These are phyloP conservation scores for Coemansia sp. DNA, from an alignment of 371 early-diverging fungal genomes.

Conservation along the genomic window DNA sequence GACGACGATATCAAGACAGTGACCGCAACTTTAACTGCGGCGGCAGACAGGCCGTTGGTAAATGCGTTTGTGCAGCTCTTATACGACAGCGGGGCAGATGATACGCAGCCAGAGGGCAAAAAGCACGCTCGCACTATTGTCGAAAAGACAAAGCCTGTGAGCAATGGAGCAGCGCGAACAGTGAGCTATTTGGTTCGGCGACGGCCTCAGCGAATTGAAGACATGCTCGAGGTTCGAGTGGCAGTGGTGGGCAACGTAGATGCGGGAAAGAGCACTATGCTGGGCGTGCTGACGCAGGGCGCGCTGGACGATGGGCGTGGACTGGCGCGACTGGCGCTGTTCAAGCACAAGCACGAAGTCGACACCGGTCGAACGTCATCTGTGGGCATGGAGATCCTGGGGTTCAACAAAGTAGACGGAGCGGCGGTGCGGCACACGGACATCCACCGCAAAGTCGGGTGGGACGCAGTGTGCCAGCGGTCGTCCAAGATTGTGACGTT, in stretches of 20 bases:
- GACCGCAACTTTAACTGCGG: conserved; percentile 54
- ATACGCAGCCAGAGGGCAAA: neutral
- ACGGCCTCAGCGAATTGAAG: conserved; percentile 67
- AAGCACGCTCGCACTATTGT: conserved; percentile 18
- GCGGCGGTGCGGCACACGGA: conserved; percentile 62
- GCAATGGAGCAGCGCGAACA: conserved; percentile 3
- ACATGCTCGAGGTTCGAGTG: conserved; percentile 81
- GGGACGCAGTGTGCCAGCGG: conserved; percentile 77
- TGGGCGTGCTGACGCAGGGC: conserved; percentile 89
- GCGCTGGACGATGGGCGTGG: conserved; percentile 92
- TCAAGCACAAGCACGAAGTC: conserved; percentile 92
- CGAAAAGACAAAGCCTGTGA: neutral
- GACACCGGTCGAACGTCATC: conserved; percentile 88
- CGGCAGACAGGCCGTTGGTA: conserved; percentile 52
- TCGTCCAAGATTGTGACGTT: conserved; percentile 84
- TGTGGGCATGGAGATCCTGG: conserved; percentile 89
- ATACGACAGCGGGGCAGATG: conserved; percentile 51
- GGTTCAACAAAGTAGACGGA: conserved; percentile 73
- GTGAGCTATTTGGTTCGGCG: conserved; percentile 64
- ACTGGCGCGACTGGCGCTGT: conserved; percentile 83
- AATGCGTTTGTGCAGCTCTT: conserved; percentile 69
- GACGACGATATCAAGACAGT: conserved; percentile 61
- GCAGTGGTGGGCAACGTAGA: conserved; percentile 90
- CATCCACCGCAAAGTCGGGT: conserved; percentile 65
- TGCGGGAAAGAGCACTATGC: conserved; percentile 71